Evolutionary conservation across 495 filamentous ascomycete species (phyloP).

Genomic region (Neurospora africana): DNA sequence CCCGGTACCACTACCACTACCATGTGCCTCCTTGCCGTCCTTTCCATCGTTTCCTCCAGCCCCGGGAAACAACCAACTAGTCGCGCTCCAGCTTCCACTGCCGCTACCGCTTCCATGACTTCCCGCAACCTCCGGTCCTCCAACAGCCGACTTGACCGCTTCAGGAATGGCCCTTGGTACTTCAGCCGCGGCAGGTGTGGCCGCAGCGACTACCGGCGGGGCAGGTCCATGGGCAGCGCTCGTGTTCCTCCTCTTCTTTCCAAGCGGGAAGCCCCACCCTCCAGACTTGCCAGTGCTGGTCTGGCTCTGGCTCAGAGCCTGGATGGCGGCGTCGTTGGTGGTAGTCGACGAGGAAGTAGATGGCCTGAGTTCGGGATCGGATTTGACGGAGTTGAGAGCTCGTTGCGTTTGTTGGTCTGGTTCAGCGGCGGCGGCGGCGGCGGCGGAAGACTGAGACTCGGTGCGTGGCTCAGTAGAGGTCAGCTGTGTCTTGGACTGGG

Average conservation of each 20-base stretch:
- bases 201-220: background rate
- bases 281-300: background rate
- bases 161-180: background rate
- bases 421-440: background rate
- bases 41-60: background rate
- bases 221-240: background rate
- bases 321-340: background rate
- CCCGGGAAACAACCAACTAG: background rate
- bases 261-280: background rate
- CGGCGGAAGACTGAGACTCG: background rate
- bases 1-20: background rate
- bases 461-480: background rate
- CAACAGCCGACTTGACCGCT: background rate
- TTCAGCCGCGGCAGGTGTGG: background rate
- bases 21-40: background rate
- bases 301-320: background rate
- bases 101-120: background rate
- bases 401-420: background rate
- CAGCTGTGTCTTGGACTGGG: background rate
- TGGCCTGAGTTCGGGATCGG: background rate
- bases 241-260: background rate
- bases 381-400: background rate
- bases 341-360: background rate
- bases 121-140: background rate
- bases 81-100: background rate